Evolutionary conservation across 148 eudicot genomes (phyloP).

Genomic region (Silene uniflora): DNA sequence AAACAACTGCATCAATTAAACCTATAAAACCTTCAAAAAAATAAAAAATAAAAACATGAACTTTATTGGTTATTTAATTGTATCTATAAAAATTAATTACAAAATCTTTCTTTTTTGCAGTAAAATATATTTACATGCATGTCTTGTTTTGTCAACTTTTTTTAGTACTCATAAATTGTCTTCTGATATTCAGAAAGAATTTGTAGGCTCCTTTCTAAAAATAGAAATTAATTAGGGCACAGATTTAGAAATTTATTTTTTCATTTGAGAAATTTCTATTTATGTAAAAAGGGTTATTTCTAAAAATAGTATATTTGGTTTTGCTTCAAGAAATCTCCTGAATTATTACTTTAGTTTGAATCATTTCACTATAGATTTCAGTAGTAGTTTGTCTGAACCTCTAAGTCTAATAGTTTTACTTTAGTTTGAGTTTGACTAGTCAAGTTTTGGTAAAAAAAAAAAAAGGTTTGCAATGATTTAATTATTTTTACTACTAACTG

Average conservation of each 20-base stretch:
- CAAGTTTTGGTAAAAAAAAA: neutral
- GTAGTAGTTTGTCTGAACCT: slow-evolving; percentile 16
- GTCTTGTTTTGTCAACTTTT: slow-evolving; percentile 29
- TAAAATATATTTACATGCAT: neutral
- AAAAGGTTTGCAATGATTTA: neutral
- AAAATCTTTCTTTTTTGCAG: neutral
- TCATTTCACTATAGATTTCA: neutral
- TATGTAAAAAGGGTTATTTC: slow-evolving; percentile 20
- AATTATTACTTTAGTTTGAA: slow-evolving; percentile 2
- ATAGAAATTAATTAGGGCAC: neutral
- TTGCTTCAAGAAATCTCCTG: slow-evolving; percentile 28
- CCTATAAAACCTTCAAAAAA: slow-evolving; percentile 15
- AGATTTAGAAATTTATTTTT: slow-evolving; percentile 16
- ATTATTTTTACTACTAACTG: neutral
- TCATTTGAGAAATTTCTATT: slow-evolving; percentile 16
- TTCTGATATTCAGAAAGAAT: slow-evolving; percentile 20
- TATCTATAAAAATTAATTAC: neutral
- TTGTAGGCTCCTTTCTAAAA: slow-evolving; percentile 12
- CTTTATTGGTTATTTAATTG: slow-evolving; percentile 10
- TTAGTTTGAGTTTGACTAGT: slow-evolving; percentile 16
- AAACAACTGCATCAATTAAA: slow-evolving; percentile 20
- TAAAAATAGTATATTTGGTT: slow-evolving; percentile 10
- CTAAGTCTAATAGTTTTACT: slow-evolving; percentile 8
- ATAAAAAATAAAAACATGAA: slow-evolving; percentile 3
- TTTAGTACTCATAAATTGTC: slow-evolving; percentile 10